Percentiles rank a stretch among this genome's conserved stretches.
phyloP scores from a whole-genome alignment of 257 asterid species.

The Cinchona pubescens region DNA sequence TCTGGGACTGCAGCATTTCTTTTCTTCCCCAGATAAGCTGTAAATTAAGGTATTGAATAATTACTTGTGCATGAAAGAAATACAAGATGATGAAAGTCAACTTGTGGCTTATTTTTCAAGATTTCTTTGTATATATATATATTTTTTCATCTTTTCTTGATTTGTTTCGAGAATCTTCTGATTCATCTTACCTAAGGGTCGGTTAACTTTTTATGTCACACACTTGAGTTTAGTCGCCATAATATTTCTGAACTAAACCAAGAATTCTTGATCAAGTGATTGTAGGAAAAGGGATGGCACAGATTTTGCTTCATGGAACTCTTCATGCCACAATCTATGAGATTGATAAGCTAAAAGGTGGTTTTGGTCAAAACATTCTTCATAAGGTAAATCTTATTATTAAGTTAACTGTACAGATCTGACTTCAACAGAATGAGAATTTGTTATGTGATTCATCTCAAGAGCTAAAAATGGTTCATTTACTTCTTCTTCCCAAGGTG shows the following conservation, averaged over 20 bases:
- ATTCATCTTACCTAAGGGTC: neutral
- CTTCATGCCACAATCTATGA: slow-evolving; percentile 37
- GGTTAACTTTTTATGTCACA: too few relatives aligned
- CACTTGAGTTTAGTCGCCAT: too few relatives aligned
- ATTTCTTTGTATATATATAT: neutral
- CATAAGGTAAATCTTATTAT: slow-evolving; percentile 23
- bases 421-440: too few relatives aligned
- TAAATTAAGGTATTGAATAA: neutral
- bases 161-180: neutral
- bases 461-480: neutral
- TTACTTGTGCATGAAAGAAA: neutral
- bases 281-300: slow-evolving; percentile 28
- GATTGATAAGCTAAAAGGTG: slow-evolving; percentile 28
- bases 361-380: slow-evolving; percentile 17
- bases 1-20: neutral
- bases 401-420: neutral
- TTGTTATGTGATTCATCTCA: too few relatives aligned
- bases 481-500: neutral
- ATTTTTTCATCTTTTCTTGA: neutral
- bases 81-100: neutral
- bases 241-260: neutral
- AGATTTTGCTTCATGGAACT: slow-evolving; percentile 38
- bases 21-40: neutral
- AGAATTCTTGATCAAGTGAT: slow-evolving; percentile 2
- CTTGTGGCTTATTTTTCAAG: neutral